Evolutionary conservation across 495 filamentous ascomycete species (phyloP).

Genomic region (Coniosporium apollinis): DNA sequence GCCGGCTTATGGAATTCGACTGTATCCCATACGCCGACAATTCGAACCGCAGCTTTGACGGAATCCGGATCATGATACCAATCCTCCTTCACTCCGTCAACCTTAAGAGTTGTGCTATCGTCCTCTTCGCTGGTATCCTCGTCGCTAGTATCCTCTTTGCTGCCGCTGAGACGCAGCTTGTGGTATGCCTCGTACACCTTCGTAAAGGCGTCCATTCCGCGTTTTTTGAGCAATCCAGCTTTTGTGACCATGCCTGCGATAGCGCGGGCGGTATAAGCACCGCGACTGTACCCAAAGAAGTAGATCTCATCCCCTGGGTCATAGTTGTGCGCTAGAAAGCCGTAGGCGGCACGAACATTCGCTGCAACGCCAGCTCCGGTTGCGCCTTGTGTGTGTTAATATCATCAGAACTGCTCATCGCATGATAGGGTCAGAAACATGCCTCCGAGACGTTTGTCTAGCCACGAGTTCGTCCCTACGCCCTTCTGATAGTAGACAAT

Average conservation of each 20-base stretch:
- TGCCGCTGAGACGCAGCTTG: no score
- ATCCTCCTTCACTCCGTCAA: conserved; percentile 15
- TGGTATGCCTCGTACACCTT: conserved; percentile 16
- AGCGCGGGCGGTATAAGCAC: conserved; percentile 24
- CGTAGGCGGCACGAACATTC: conserved; percentile 20
- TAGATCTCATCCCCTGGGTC: conserved; percentile 24
- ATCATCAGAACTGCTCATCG: no score
- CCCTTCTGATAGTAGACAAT: no score
- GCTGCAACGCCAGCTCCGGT: conserved; percentile 12
- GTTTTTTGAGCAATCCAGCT: conserved; percentile 19
- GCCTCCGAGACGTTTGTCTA: no score
- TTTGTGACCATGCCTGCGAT: conserved; percentile 23
- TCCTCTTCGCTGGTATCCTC: no score
- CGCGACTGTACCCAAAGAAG: conserved; percentile 26
- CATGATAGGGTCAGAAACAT: no score
- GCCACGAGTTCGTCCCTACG: no score
- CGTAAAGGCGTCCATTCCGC: conserved; percentile 14
- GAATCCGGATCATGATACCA: conserved; percentile 7
- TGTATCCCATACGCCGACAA: conserved; percentile 10
- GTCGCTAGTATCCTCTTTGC: no score
- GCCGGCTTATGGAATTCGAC: conserved; percentile 14
- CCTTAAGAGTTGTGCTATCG: no score
- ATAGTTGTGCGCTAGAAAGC: conserved; percentile 26
- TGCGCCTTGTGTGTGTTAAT: no score
- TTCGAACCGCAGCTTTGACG: conserved; percentile 1